Percentiles rank a stretch among this genome's conserved stretches.
Evolutionary conservation across 805 yeast species (phyloP).

Genomic region (Phaffomyces opuntiae): DNA sequence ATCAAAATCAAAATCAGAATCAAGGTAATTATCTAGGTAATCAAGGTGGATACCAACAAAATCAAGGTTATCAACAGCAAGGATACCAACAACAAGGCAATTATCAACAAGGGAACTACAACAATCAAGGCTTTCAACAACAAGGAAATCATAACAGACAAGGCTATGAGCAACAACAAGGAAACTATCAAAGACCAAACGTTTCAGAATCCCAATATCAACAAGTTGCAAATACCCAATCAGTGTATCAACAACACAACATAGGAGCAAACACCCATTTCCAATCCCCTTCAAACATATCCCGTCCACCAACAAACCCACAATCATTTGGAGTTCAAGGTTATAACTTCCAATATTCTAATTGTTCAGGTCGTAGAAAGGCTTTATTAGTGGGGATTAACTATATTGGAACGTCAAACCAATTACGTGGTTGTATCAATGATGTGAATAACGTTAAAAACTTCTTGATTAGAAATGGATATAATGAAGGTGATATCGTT

Average conservation of each 20-base stretch:
- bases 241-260: slow-evolving; percentile 4
- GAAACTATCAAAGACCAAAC: neutral
- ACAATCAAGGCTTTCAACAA: neutral
- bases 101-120: neutral
- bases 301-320: slow-evolving; percentile 8
- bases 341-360: slow-evolving; percentile 49
- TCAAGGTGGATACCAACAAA: too few species aligned
- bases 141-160: neutral
- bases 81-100: neutral
- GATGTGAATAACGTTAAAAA: slow-evolving; percentile 49
- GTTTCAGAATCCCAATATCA: slow-evolving; percentile 2
- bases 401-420: slow-evolving; percentile 57
- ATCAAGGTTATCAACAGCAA: neutral
- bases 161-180: neutral
- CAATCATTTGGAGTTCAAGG: slow-evolving; percentile 17
- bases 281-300: slow-evolving; percentile 5
- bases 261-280: neutral
- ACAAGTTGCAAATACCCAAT: slow-evolving; percentile 1
- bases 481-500: slow-evolving; percentile 48
- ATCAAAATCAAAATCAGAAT: neutral
- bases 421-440: slow-evolving; percentile 72
- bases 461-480: slow-evolving; percentile 40
- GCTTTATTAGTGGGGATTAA: slow-evolving; percentile 77
- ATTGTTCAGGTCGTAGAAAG: slow-evolving; percentile 65
- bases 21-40: too few species aligned